phyloP scores from a whole-genome alignment of 768 basidiomycete species.

The Naganishia vishniacii region DNA sequence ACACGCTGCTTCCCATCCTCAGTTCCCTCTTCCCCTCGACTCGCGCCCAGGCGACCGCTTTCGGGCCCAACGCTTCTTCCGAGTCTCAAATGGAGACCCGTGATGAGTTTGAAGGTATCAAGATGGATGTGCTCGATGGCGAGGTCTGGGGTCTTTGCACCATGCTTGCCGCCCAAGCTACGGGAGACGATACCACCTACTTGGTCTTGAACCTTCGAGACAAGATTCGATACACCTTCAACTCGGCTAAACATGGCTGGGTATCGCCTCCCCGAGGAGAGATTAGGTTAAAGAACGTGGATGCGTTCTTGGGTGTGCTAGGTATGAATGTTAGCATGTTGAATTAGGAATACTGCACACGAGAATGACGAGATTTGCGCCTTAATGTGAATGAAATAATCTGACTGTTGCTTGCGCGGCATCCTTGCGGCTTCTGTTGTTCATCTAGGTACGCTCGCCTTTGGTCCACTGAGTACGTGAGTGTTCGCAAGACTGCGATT shows the following conservation, averaged over 20 bases:
- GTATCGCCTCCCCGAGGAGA: conserved; percentile 63
- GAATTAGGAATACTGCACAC: background rate
- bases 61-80: conserved; percentile 43
- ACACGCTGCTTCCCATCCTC: conserved; percentile 69
- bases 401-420: too few species aligned
- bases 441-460: too few species aligned
- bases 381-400: too few species aligned
- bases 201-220: conserved; percentile 81
- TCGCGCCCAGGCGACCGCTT: conserved; percentile 50
- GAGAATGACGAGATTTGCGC: too few species aligned
- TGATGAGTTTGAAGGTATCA: conserved; percentile 40
- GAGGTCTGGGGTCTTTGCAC: conserved; percentile 49
- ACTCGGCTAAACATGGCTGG: conserved; percentile 67
- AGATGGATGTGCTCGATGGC: conserved; percentile 46
- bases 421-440: too few species aligned
- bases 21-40: conserved; percentile 83
- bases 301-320: conserved; percentile 57
- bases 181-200: conserved; percentile 77
- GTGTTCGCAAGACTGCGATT: too few species aligned
- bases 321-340: conserved; percentile 26
- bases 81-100: conserved; percentile 26
- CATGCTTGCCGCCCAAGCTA: conserved; percentile 65
- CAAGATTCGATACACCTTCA: conserved; percentile 77
- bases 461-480: too few species aligned
- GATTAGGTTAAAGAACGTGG: conserved; percentile 83